Evolutionary conservation across 164 flowering plant species (phyloP), one percentile per base, ranked within the genome.

Genomic region (Amborella trichopoda): DNA sequence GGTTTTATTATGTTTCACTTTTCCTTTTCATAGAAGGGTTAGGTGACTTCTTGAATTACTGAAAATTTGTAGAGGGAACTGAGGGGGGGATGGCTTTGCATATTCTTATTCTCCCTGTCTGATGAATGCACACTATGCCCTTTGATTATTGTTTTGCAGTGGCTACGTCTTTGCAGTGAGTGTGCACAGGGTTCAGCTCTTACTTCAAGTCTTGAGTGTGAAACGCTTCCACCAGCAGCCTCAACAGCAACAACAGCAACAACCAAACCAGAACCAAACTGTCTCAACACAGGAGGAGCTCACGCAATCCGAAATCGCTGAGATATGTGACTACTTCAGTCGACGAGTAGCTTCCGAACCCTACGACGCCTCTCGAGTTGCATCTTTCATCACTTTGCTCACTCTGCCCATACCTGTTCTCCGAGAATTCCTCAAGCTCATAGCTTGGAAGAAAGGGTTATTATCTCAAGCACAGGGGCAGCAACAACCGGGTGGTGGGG

Each of bases 321-420:
- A 93, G 59, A 88, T 93, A 49, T 88, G 96, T 54, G 99, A 93
- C 50, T 93, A 88, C 66, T 93, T 93, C 69, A 84, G 95, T 48
- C 89, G 96, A 1, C 95, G 96, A 59, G 99, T 93, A 55, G 94
- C 96, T 48, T 84, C 96, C 26, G 99, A 93, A 68, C 99, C 99
- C 3, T 93, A 93, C 54, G 99, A 93, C 59, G 96, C 94, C 24
- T 93, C 99, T 48, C 87, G 96, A 49, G 99, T 88, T 49, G 99
- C 99, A 52, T 93, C 96, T n/a, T 93, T 93, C 62, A 88, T 93
- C 27, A 93, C 99, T 8, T 87, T 93, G 50, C 85, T 93, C 54
- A 93, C 99, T 14, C 52, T 88, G 48, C 99, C 99, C 13, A 74
- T 93, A 46, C 78, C 99, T 26, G 91, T 93, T 33, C 68, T 93